Base-by-base conservation (phyloP, 2,329 filamentous ascomycete species). In the Acrocalymma vagum region DNA sequence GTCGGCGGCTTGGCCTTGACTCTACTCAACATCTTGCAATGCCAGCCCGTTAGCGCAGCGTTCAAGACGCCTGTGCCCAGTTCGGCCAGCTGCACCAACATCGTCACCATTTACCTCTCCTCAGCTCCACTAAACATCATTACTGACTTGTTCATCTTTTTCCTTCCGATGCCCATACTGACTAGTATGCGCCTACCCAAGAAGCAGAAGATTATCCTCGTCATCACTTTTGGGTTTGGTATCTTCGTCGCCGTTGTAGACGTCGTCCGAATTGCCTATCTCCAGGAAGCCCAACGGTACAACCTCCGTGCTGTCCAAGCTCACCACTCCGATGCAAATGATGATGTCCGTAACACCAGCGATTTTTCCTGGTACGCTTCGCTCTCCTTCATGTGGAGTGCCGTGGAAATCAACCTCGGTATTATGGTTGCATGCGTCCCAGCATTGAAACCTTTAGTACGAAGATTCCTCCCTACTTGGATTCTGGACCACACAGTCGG, bases 371-470 rank as follows among this genome's bases (percentile, higher is more conserved):
- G 79, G 85, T 91, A 93, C 62, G 88, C 89, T 1, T 90, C 89
- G 1, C 73, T 91, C 5, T 89, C 90, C 0, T 86, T 95, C 62
- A 93, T 96, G 88, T 97, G 92, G 93, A 93, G 88, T 11, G 88
- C 87, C 9, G 84, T 96, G 38, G 92, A 96, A 68, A 90, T 96
- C 61, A 94, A 95, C 53, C 78, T 95, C 1, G 92, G 90, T 13
- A 91, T 96, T 55, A 86, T 91, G 51, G 95, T 90, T 62, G 92
- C 88, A 27, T 96, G 91, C 58, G 88, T 96, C n/a, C 93, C 93
- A 7, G 93, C 88, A 0, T 74, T 96, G 48, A 96, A 96, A 65
- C 92, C 93, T 1, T 75, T 97, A 6, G 84, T 93, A 39, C 82
- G 88, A 26, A 73, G 80, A 9, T 76, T 84, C 40, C 54, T 83